Evolutionary conservation across 345 rosid genomes (phyloP).

Genomic region (Eucalyptus decipiens): DNA sequence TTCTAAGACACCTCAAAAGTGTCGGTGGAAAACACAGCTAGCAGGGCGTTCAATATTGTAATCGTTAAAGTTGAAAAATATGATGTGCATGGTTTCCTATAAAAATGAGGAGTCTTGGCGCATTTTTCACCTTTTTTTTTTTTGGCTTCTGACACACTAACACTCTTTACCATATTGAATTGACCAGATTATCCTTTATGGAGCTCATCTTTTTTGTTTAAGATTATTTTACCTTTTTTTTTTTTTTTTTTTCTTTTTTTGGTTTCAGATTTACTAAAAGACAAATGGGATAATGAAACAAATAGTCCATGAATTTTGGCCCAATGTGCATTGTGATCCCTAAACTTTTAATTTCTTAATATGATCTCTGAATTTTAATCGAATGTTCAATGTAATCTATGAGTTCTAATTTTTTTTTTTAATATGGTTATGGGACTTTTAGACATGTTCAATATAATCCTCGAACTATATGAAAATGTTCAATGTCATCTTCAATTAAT

Average conservation of each 20-base stretch:
- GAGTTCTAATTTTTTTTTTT: too few relatives aligned
- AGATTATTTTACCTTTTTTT: too few relatives aligned
- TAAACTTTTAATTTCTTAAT: background rate
- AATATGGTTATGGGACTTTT: too few relatives aligned
- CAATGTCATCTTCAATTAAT: background rate
- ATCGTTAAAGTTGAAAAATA: background rate
- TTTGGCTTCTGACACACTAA: background rate
- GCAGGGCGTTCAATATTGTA: background rate
- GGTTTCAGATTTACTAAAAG: too few relatives aligned
- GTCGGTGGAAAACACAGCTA: background rate
- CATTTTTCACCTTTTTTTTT: too few relatives aligned
- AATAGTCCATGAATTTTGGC: background rate
- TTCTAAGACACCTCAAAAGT: background rate
- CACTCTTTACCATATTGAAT: too few relatives aligned
- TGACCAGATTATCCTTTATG: background rate
- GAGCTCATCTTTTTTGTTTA: background rate
- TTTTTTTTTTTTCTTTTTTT: too few relatives aligned
- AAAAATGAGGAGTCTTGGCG: background rate
- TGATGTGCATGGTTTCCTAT: background rate
- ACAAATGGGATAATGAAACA: background rate
- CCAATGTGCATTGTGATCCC: rapidly evolving
- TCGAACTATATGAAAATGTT: too few relatives aligned
- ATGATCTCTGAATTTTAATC: background rate
- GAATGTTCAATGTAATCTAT: background rate
- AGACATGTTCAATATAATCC: too few relatives aligned